Percentiles rank a stretch among this genome's conserved stretches.
Conservation (phyloP, 345 rosid genomes). For the Gossypium stocksii region DNA sequence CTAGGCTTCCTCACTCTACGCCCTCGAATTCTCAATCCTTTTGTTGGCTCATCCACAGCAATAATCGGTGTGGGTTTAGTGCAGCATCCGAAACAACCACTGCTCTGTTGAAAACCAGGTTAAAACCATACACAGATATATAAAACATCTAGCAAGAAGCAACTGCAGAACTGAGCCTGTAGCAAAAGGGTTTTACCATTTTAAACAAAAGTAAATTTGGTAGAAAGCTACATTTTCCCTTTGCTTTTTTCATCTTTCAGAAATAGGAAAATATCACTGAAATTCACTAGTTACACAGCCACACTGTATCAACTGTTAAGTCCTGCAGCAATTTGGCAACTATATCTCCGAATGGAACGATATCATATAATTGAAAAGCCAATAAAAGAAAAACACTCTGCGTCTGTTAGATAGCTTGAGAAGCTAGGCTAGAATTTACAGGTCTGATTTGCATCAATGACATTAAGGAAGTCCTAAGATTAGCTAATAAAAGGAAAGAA, state of each 20-base stretch:
- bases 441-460: background rate
- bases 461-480: background rate
- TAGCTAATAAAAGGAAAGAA: background rate
- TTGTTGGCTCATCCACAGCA: constrained; percentile 45
- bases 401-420: background rate
- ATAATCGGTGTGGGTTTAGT: constrained; percentile 41
- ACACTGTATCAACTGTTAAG: background rate
- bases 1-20: constrained; percentile 33
- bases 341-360: background rate
- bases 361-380: background rate
- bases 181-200: background rate
- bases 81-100: constrained; percentile 75
- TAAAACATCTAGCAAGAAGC: background rate
- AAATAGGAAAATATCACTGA: background rate
- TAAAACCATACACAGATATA: constrained; percentile 14
- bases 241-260: background rate
- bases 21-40: constrained; percentile 46
- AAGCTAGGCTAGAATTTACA: background rate
- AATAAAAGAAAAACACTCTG: background rate
- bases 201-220: background rate
- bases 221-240: background rate
- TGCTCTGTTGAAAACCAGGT: constrained; percentile 29
- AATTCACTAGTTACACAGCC: background rate
- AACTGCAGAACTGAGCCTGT: background rate
- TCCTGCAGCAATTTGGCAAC: background rate